Evolutionary conservation across 2,329 filamentous ascomycete species (phyloP), one percentile per base, ranked within the genome.

Genomic region (Aspergillus sp.): DNA sequence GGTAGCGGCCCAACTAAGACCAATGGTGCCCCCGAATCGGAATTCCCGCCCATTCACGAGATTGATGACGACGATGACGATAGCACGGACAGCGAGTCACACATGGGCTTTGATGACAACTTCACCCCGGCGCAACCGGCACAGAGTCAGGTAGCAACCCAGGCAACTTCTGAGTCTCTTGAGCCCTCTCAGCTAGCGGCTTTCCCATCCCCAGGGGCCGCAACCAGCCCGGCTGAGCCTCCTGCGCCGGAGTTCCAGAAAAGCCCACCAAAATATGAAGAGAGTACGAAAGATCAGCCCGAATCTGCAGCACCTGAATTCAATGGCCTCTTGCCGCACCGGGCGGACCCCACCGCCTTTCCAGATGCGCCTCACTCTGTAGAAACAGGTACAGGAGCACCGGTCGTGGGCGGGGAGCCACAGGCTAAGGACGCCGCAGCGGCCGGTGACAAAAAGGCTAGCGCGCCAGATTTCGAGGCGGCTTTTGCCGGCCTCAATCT

Each of bases 31-130:
- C 56, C 70, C 31, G 57, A 63, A 70, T 83, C 86, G 22, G 95
- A 98, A 72, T 98, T 98, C 71, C 95, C 95, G 32, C 95, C 94
- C 0, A 96, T 98, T 61, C 88, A 89, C n/a, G 91, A 94, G 72
- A 78, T 97, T 59, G 89, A 90, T 62, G 84, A 87, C 31, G 90
- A 94, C 24, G 89, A 96, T n/a, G 93, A 90, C 31, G 92, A 88
- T 31, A 89, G 87, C 56, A 90, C 86, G 60, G 90, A 91, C 52
- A 85, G 85, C 52, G 92, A 91, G 47, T 79, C 68, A 6, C 71
- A 70, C 31, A 59, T 78, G 67, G 92, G 93, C 0, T 98, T 98
- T 71, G 94, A 96, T 53, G 95, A 99, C 71, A 89, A 97, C 74
- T 98, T 98, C 72, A 88, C 90, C 0, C 87, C 90, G 14, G 84